Evolutionary conservation across 495 filamentous ascomycete species (phyloP).

Genomic region (Penicillium silybi): DNA sequence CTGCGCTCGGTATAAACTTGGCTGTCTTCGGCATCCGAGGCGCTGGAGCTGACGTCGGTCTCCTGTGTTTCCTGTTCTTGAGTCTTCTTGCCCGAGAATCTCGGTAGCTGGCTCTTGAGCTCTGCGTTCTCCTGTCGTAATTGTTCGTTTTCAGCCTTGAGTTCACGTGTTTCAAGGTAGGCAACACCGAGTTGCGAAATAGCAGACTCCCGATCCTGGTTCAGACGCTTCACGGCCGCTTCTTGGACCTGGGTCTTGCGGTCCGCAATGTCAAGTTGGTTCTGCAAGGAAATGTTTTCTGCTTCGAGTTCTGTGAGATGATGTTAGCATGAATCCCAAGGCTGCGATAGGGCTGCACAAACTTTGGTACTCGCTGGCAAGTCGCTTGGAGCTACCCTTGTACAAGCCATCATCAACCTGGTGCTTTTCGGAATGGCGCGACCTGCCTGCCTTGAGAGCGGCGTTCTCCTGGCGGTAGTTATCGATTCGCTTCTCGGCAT

Average conservation of each 20-base stretch:
- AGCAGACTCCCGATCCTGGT: conserved; percentile 61
- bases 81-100: conserved; percentile 18
- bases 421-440: conserved; percentile 42
- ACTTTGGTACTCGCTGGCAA: conserved; percentile 52
- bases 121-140: conserved; percentile 47
- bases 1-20: conserved; percentile 35
- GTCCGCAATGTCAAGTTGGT: conserved; percentile 54
- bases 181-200: conserved; percentile 61
- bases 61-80: conserved; percentile 32
- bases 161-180: conserved; percentile 58
- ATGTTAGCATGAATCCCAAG: conserved; percentile 1
- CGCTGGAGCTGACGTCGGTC: conserved; percentile 26
- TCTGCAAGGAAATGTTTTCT: conserved; percentile 53
- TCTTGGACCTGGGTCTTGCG: conserved; percentile 59
- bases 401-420: conserved; percentile 36
- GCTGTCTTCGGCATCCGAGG: conserved; percentile 31
- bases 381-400: conserved; percentile 32
- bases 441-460: conserved; percentile 45
- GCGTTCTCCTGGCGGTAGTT: conserved; percentile 56
- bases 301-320: conserved; percentile 50
- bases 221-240: conserved; percentile 54
- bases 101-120: conserved; percentile 40
- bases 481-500: conserved; percentile 52
- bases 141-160: conserved; percentile 54
- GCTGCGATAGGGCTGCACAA: conserved; percentile 17